Conservation (phyloP, 2,329 filamentous ascomycete species). For the Blastomyces gilchristii region DNA sequence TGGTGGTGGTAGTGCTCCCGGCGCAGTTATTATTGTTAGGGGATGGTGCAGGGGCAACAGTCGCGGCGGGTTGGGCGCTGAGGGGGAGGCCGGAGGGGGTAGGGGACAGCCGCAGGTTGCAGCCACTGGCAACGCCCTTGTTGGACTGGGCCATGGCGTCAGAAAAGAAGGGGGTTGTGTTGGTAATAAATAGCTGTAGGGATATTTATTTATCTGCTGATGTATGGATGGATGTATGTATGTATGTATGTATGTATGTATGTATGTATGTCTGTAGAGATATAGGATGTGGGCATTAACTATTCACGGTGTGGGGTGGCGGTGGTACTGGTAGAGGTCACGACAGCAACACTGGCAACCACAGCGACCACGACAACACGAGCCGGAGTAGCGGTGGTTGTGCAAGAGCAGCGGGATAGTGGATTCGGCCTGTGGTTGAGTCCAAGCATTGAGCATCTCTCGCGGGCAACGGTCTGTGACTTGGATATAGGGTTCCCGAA, state of each 20-base stretch:
- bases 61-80: background rate
- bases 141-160: constrained; percentile 3
- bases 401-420: constrained; percentile 7
- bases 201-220: background rate
- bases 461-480: background rate
- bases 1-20: background rate
- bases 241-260: background rate
- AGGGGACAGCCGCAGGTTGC: background rate
- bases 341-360: background rate
- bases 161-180: background rate
- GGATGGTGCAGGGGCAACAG: background rate
- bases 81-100: background rate
- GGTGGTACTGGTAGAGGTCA: background rate
- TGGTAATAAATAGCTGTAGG: background rate
- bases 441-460: constrained; percentile 7
- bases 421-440: constrained; percentile 3
- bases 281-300: background rate
- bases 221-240: background rate
- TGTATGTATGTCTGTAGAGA: background rate
- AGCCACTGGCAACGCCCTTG: background rate
- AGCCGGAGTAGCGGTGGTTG: constrained; percentile 9
- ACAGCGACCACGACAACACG: background rate
- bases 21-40: background rate
- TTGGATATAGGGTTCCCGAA: background rate
- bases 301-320: background rate